Evolutionary conservation across 345 rosid species (phyloP).

Genomic region (Populus nigra): DNA sequence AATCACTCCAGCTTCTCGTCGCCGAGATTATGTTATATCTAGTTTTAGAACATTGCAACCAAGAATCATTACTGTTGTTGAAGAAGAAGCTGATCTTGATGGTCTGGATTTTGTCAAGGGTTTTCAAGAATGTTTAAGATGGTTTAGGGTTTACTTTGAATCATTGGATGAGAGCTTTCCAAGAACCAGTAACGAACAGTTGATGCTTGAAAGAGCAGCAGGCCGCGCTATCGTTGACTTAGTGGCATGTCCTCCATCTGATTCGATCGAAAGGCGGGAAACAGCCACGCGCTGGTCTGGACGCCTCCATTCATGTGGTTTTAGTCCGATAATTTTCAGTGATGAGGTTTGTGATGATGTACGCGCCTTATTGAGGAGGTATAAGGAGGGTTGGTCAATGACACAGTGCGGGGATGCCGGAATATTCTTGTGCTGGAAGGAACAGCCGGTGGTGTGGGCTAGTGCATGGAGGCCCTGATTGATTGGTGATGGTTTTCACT

Average conservation of each 20-base stretch:
- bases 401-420: slow-evolving; percentile 65
- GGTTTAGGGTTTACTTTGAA: slow-evolving; percentile 94
- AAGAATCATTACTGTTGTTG: slow-evolving; percentile 68
- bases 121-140: slow-evolving; percentile 68
- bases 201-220: slow-evolving; percentile 80
- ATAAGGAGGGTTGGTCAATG: slow-evolving; percentile 93
- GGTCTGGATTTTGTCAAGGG: slow-evolving; percentile 61
- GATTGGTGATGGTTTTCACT: background rate
- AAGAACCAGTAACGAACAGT: slow-evolving; percentile 70
- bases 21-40: slow-evolving; percentile 64
- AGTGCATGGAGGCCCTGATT: slow-evolving; percentile 85
- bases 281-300: slow-evolving; percentile 72
- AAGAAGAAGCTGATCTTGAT: slow-evolving; percentile 94
- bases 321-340: slow-evolving; percentile 47
- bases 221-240: slow-evolving; percentile 77
- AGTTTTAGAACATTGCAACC: slow-evolving; percentile 62
- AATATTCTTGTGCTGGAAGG: slow-evolving; percentile 90
- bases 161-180: slow-evolving; percentile 75
- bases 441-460: slow-evolving; percentile 94
- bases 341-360: slow-evolving; percentile 92
- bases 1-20: slow-evolving; percentile 42
- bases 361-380: slow-evolving; percentile 86
- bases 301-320: slow-evolving; percentile 59
- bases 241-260: slow-evolving; percentile 65
- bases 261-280: slow-evolving; percentile 75